A percentile compares a stretch with the other conserved stretches of the same genome.
These are phyloP conservation scores for Paxillus involutus DNA, from an alignment of 768 basidiomycete genomes.

Conservation along the genomic window DNA sequence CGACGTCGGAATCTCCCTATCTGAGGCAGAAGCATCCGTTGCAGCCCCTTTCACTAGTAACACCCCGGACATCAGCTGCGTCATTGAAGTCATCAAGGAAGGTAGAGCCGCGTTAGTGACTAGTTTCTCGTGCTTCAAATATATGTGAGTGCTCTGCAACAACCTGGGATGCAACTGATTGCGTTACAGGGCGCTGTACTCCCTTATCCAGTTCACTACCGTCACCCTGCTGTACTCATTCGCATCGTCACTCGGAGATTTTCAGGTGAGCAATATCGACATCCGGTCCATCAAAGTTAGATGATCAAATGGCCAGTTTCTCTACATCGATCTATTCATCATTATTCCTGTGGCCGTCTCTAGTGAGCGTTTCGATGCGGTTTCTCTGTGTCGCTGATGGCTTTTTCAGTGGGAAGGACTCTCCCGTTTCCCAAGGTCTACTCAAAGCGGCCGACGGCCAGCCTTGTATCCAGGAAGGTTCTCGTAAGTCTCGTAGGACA, in stretches of 20 bases:
- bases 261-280: constrained; percentile 61
- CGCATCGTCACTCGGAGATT: constrained; percentile 93
- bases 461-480: constrained; percentile 93
- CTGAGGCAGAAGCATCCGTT: constrained; percentile 97
- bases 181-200: constrained; percentile 86
- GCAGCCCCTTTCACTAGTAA: constrained; percentile 97
- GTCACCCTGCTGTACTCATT: constrained; percentile 95
- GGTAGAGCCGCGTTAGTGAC: constrained; percentile 95
- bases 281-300: not conserved
- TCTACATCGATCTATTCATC: constrained; percentile 97
- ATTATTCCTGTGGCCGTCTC: constrained; percentile 96
- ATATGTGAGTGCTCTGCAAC: constrained; percentile 67
- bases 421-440: constrained; percentile 85
- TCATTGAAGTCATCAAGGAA: constrained; percentile 95
- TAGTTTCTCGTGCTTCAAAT: constrained; percentile 99
- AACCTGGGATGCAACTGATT: constrained; percentile 5
- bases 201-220: constrained; percentile 98
- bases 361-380: constrained; percentile 54
- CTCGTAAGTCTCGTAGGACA: constrained; percentile 92
- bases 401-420: constrained; percentile 84
- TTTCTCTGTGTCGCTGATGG: constrained; percentile 5
- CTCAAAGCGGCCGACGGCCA: constrained; percentile 91
- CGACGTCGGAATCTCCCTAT: constrained; percentile 94
- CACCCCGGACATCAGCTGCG: constrained; percentile 92
- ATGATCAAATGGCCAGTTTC: constrained; percentile 55